Base-by-base conservation (phyloP, 176 grass and related monocot species). In the Cymbopogon citratus region DNA sequence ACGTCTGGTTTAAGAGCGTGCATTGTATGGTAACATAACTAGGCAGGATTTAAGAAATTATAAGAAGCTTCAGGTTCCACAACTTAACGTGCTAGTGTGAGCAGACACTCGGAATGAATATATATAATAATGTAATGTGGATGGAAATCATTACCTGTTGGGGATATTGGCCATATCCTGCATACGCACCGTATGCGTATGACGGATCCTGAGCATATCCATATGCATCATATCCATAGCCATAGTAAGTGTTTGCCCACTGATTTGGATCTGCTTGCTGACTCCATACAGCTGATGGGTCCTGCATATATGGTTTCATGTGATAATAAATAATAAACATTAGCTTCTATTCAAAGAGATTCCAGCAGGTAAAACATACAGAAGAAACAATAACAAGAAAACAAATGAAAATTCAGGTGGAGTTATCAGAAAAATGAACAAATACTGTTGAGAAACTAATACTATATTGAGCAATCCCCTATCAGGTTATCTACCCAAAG, bases 241-340 rank as follows among this genome's bases (percentile, higher is more conserved):
- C 91, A 67, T 95, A 99, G 83, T 99, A 95, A 88, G 86, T 57
- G 82, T 62, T 73, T 80, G 88, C 87, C 96, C 96, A 99, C 71
- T 95, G 96, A 78, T 83, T 93, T 65, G 96, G 96, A 90, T 99
- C 96, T n/a, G 93, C 27, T 91, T 99, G 92, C 66, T 94, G 95
- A 80, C 82, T 81, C 95, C 93, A 99, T 24, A 73, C 83, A 81
- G 83, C 91, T 69, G 87, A 87, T 66, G 93, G 82, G 45, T 99
- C 93, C 96, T 98, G 88, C 71, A 84, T 84, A 64, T 16, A 57
- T 16, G 28, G 41, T 80, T 86, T 35, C 21, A 48, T 78, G 66
- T 66, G 45, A 78, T 25, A 80, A 61, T 51, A 69, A 59, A 60
- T 38, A 76, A 61, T 33, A 69, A 70, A 66, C 39, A 85, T 65